Evolutionary conservation across 2,329 filamentous ascomycete genomes (phyloP).

Genomic region (Emergomyces pasteurianus): DNA sequence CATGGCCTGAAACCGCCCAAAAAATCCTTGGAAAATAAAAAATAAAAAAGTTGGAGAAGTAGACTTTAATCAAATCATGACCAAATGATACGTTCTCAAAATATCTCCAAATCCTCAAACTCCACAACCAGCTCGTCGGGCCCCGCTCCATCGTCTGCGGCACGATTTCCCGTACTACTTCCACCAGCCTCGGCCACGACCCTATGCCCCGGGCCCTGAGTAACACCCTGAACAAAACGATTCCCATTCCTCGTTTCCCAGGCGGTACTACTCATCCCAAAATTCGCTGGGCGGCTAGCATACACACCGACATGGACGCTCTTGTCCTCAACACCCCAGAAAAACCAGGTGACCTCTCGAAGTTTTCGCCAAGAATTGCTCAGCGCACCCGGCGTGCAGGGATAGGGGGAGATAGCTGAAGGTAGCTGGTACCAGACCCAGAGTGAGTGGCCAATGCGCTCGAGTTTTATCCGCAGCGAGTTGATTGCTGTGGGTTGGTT

Average conservation of each 20-base stretch:
- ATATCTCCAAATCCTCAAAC: slow-evolving; percentile 41
- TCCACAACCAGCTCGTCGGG: slow-evolving; percentile 35
- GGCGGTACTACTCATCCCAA: slow-evolving; percentile 28
- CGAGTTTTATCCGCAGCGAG: slow-evolving; percentile 45
- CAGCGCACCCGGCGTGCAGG: slow-evolving; percentile 25
- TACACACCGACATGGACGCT: slow-evolving; percentile 47
- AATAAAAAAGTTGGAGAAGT: not conserved
- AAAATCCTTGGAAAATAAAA: not conserved
- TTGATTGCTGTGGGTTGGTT: slow-evolving; percentile 30
- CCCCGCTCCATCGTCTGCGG: slow-evolving; percentile 5
- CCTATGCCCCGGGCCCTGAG: slow-evolving; percentile 6
- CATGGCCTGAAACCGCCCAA: not conserved
- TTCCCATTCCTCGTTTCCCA: slow-evolving; percentile 27
- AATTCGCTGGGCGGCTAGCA: slow-evolving; percentile 43
- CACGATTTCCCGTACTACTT: not conserved
- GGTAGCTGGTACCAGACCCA: slow-evolving; percentile 47
- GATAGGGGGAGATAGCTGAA: slow-evolving; percentile 18
- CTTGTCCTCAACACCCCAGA: slow-evolving; percentile 48
- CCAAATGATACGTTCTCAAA: slow-evolving; percentile 17
- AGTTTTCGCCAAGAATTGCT: slow-evolving; percentile 44
- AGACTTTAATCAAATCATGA: slow-evolving; percentile 3
- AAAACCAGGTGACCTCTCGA: slow-evolving; percentile 50
- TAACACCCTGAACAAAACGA: slow-evolving; percentile 13
- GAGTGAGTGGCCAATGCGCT: slow-evolving; percentile 43
- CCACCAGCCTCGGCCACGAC: slow-evolving; percentile 13